Evolutionary conservation across 805 yeast species (phyloP), one percentile per base, ranked within the genome.

Genomic region (Yarrowia osloensis): DNA sequence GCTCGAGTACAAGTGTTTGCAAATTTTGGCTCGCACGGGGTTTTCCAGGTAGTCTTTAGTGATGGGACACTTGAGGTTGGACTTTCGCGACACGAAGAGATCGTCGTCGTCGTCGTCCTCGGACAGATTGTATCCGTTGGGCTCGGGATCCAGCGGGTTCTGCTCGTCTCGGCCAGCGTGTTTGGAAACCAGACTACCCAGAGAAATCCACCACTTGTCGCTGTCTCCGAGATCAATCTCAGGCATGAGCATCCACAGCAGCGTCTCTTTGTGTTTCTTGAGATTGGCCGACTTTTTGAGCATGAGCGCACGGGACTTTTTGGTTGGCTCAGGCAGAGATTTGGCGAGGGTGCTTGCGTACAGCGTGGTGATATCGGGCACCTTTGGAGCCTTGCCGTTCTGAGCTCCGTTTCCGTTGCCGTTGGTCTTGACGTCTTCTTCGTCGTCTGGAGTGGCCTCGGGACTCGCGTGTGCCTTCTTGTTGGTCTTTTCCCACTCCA

Each of bases 41-140:
- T 29, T 29, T 31, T 61, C 44, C 2, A 61, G 44, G 4, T 46
- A 61, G n/a, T 31, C 54, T 4, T 54, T 31, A 1, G 66, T 12
- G 11, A 61, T 44, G 19, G 66, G 66, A 24, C 66, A 61, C 54
- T 61, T 61, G 42, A 61, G 66, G 8, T 40, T 29, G 28, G 65
- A 19, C 35, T 54, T 54, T 54, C 62, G 46, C 2, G 62, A 37
- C 22, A 54, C 62, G 37, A 39, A 54, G n/a, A 54, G 31, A n/a
- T 54, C 62, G 17, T 54, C 62, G 11, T 54, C 62, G 12, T 24
- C n/a, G 17, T 54, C 46, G 2, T n/a, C 22, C 4, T 54, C 62
- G 0, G 46, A 37, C 3, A 54, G 24, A 4, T 21, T 31, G 11
- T 24, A 28, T 15, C 46, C 46, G 8, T 54, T 54, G 12, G 35